Conservation (phyloP, 1,284 basidiomycete species). For the Flammula alnicola region DNA sequence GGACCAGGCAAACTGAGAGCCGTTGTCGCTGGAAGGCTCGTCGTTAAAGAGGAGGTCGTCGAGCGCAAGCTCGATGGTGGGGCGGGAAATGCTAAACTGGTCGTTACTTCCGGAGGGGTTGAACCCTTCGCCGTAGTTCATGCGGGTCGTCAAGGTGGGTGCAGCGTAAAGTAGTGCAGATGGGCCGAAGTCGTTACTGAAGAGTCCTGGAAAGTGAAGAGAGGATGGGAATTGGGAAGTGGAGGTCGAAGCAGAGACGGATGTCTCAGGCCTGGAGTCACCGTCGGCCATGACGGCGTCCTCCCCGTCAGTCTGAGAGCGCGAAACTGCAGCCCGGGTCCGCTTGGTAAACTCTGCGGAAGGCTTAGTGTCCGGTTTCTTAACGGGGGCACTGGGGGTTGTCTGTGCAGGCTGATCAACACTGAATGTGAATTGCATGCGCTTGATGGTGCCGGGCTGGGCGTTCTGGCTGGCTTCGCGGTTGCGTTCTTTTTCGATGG, state of each 20-base stretch:
- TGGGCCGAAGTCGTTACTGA: conserved; percentile 74
- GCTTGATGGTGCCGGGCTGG: conserved; percentile 71
- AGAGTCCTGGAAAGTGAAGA: conserved; percentile 68
- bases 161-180: conserved; percentile 72
- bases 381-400: conserved; percentile 48
- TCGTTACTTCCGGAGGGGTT: conserved; percentile 49
- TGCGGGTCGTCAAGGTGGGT: conserved; percentile 63
- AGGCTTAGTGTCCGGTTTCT: conserved; percentile 70
- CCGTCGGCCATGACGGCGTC: conserved; percentile 29
- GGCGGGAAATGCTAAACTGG: conserved; percentile 67
- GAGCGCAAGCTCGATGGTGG: conserved; percentile 79
- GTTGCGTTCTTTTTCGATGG: conserved; percentile 77
- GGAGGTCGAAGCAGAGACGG: conserved; percentile 37
- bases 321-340: conserved; percentile 25
- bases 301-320: conserved; percentile 28
- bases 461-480: conserved; percentile 70
- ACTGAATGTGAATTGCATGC: conserved; percentile 86
- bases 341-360: conserved; percentile 68
- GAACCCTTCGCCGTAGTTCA: conserved; percentile 78
- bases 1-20: conserved; percentile 16
- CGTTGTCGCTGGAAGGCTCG: conserved; percentile 31
- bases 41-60: conserved; percentile 69
- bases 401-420: conserved; percentile 68
- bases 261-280: conserved; percentile 15
- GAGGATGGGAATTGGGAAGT: conserved; percentile 25